Percentiles rank a stretch among this genome's conserved stretches.
phyloP scores from a whole-genome alignment of 2,329 filamentous ascomycete genomes.

The Pestalotiopsis sp. region DNA sequence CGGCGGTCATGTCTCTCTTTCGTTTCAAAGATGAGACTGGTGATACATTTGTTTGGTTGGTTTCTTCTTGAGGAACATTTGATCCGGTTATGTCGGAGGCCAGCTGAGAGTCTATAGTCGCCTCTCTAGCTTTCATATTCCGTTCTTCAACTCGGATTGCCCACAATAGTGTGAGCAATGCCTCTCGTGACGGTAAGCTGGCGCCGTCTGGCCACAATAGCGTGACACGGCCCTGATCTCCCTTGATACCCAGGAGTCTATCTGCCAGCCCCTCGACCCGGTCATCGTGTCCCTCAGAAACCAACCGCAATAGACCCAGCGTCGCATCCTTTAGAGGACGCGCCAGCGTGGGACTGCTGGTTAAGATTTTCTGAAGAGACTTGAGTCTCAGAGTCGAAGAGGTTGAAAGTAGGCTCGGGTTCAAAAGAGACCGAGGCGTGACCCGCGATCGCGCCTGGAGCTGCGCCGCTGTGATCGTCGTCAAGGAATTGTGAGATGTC shows the following conservation, averaged over 20 bases:
- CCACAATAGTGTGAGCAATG: constrained; percentile 36
- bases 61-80: constrained; percentile 13
- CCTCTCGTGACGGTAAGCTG: constrained; percentile 36
- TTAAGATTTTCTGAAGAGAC: constrained; percentile 64
- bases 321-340: constrained; percentile 74
- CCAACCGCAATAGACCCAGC: constrained; percentile 72
- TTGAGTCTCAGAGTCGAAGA: constrained; percentile 61
- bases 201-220: constrained; percentile 34
- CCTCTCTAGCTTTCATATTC: constrained; percentile 21
- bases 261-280: constrained; percentile 39
- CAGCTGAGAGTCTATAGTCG: constrained; percentile 16
- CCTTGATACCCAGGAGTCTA: constrained; percentile 37
- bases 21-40: constrained; percentile 11
- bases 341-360: constrained; percentile 74
- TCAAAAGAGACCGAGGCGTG: constrained; percentile 51
- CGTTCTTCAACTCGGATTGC: constrained; percentile 35
- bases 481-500: constrained; percentile 53
- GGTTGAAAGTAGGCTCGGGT: constrained; percentile 50
- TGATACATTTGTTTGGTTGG: constrained; percentile 16
- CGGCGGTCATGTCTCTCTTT: constrained; percentile 10
- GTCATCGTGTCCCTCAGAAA: constrained; percentile 56
- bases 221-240: constrained; percentile 33
- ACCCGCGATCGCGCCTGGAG: constrained; percentile 49
- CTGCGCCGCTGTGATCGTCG: constrained; percentile 47
- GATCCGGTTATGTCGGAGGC: constrained; percentile 14